Evolutionary conservation across 2,329 filamentous ascomycete genomes (phyloP).

Genomic region (Clonostachys rosea): DNA sequence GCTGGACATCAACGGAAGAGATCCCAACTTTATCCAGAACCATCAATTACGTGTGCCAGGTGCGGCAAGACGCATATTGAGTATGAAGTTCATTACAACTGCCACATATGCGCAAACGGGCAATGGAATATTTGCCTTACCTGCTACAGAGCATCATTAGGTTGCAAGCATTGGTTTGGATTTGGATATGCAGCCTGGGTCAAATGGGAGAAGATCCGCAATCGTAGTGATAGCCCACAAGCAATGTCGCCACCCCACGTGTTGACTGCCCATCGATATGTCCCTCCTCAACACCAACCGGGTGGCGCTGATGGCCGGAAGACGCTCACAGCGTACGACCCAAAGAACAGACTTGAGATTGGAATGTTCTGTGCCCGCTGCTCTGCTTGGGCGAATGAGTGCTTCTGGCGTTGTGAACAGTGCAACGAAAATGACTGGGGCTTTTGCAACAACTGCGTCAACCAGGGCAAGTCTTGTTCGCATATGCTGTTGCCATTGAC

Average conservation of each 20-base stretch:
- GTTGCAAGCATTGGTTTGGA: constrained; percentile 84
- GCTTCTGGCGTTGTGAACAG: constrained; percentile 82
- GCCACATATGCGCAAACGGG: constrained; percentile 63
- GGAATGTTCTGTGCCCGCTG: constrained; percentile 85
- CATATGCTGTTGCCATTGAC: constrained; percentile 76
- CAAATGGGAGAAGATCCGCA: constrained; percentile 55
- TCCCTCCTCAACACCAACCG: constrained; percentile 40
- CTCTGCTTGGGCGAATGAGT: constrained; percentile 67
- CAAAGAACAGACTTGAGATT: constrained; percentile 62
- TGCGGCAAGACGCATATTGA: constrained; percentile 73
- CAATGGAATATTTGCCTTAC: constrained; percentile 74
- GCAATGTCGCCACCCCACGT: constrained; percentile 48
- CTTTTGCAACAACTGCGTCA: constrained; percentile 84
- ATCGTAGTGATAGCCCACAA: constrained; percentile 18
- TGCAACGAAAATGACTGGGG: constrained; percentile 96
- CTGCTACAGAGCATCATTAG: constrained; percentile 74
- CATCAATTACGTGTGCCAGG: constrained; percentile 66
- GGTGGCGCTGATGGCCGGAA: constrained; percentile 50
- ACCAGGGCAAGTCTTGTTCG: constrained; percentile 74
- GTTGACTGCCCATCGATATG: constrained; percentile 53
- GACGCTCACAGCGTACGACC: constrained; percentile 62
- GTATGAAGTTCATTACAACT: constrained; percentile 84
- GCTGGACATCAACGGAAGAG: constrained; percentile 31
- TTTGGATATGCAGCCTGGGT: constrained; percentile 71
- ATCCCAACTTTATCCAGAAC: constrained; percentile 59